Evolutionary conservation across 163 green algal species (phyloP), one percentile per base, ranked within the genome.

Genomic region (Volvox carteri): DNA sequence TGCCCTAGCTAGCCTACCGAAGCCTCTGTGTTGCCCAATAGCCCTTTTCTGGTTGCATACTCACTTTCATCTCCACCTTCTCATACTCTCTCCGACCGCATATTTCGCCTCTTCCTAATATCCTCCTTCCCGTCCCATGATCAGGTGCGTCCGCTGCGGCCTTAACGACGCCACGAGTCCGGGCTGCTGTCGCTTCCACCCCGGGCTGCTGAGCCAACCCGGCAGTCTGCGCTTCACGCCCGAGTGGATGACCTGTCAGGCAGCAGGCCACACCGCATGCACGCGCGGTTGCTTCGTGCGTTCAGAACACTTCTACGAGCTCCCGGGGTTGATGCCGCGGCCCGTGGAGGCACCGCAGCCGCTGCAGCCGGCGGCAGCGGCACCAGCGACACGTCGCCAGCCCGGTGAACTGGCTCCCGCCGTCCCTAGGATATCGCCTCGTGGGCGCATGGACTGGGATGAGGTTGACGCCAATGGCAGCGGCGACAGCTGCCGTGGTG

Each of bases 241-340:
- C 33, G 92, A 94, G 78, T 94, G 86, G 86, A 87, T 92, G 56
- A 72, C 92, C 25, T 94, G 92, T 84, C 54, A 87, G 37, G 90
- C 78, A 1, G 67, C 33, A 23, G 83, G 52, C 16, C 88, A 92
- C 84, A 90, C 75, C 4, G 28, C 21, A 41, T 23, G 8, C 46
- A 52, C 84, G 23, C 56, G 42, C 33, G 68, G 78, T 62, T 91
- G 87, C 73, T 68, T 86, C 25, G 12, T 54, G 16, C 68, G 78
- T 14, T 39, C 50, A 2, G 39, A 78, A 50, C 87, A 91, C 78
- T 87, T 86, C 21, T 91, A 91, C 78, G 56, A 58, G 54, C 65
- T 44, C 2, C 21, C 9, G 35, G 46, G 70, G 2, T 56, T 44
- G 56, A 3, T 21, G 33, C 48, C 50, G 7, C 48, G 52, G 75